Percentiles rank a stretch among this genome's conserved stretches.
These are phyloP conservation scores for Aspergillus homomorphus DNA, from an alignment of 495 filamentous ascomycete species.

Conservation along the genomic window DNA sequence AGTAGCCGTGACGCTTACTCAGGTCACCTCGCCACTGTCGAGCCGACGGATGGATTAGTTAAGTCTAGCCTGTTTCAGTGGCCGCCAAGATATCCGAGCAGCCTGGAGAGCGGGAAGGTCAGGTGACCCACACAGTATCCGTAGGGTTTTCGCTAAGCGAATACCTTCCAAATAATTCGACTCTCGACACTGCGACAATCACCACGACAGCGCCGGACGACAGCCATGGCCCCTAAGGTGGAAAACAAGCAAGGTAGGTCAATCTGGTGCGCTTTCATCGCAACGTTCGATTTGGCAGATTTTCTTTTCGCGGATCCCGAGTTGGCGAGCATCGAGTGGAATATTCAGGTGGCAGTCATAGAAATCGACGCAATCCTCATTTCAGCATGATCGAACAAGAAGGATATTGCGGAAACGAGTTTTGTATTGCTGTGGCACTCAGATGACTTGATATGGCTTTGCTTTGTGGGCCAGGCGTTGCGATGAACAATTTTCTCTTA, in stretches of 20 bases:
- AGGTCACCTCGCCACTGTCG: no score
- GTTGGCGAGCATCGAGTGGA: slow-evolving; percentile 8
- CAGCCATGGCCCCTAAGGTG: slow-evolving; percentile 70
- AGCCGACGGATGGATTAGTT: no score
- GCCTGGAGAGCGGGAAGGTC: slow-evolving; percentile 23
- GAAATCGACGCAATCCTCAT: neutral
- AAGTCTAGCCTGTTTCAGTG: neutral
- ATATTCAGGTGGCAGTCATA: neutral
- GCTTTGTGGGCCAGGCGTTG: neutral
- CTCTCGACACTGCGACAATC: slow-evolving; percentile 43
- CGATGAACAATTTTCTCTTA: slow-evolving; percentile 9
- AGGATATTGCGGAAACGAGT: neutral
- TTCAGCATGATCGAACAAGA: neutral
- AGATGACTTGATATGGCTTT: no score
- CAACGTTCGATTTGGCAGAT: slow-evolving; percentile 32
- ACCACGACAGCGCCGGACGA: slow-evolving; percentile 52
- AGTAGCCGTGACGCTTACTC: no score
- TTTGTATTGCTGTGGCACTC: neutral
- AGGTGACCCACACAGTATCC: slow-evolving; percentile 49
- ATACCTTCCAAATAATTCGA: slow-evolving; percentile 43
- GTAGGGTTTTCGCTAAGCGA: slow-evolving; percentile 49
- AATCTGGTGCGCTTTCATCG: slow-evolving; percentile 16
- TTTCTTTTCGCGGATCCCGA: slow-evolving; percentile 10
- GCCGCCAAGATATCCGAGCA: slow-evolving; percentile 21
- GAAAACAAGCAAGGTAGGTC: slow-evolving; percentile 67